Base-by-base conservation (phyloP, 1,284 basidiomycete genomes). In the Ustilago xerochloae region DNA sequence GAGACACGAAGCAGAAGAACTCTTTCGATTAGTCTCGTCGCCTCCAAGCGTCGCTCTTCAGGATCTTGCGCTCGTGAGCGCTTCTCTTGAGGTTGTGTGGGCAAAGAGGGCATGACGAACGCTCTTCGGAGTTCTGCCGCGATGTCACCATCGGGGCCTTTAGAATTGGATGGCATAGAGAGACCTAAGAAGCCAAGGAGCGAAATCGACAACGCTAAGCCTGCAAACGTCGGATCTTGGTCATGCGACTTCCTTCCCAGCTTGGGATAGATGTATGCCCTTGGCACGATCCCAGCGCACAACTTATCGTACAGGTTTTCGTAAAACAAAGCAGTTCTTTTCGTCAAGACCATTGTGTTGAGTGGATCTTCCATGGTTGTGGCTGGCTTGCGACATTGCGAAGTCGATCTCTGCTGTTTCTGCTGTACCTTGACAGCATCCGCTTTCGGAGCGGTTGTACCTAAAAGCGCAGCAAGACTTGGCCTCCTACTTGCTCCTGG, bases 241-340 rank as follows among this genome's bases (percentile, higher is more conserved):
- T 66, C 61, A 39, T 80, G 75, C 50, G 41, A 47, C 28, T 74
- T 71, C 8, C 65, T 33, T 8, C 75, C 78, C 9, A 81, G 56
- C 29, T 61, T 54, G 4, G 61, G 54, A n/a, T 77, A 71, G 51
- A 81, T 65, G 48, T 72, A 77, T 2, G 70, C 63, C 4, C 75
- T 43, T 7, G 76, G 72, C 30, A 79, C 75, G 30, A 81, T 76
- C 15, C 59, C 71, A 0, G 58, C 46, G 47, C 76, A 78, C 32
- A 81, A 56, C 10, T 63, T 53, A 13, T 75, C 75, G 68, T 81
- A 79, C 2, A 79, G 56, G n/a, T 74, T 77, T 9, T 78, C 70
- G 63, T 77, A 81, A 61, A 76, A 81, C 38, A 76, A 53, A 20
- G 75, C 75, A 12, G 79, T 79, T 22, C 77, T 55, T 26, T 63